These are phyloP conservation scores for Iris macrosiphon DNA, from an alignment of 106 monocot genomes.

Conservation along the genomic window DNA sequence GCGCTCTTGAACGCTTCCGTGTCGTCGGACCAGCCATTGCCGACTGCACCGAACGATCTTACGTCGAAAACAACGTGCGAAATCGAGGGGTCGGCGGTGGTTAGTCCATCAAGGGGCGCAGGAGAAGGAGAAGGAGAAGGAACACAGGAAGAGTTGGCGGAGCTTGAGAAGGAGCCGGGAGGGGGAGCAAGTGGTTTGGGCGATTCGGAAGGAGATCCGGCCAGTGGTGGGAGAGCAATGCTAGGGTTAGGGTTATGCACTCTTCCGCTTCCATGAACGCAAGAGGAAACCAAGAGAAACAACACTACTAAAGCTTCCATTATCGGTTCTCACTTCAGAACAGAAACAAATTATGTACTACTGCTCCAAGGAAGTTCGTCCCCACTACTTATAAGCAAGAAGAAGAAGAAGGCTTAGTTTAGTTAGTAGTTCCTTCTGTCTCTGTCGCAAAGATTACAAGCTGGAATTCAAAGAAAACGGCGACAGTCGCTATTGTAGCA, in stretches of 20 bases:
- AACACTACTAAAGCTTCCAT: conserved; percentile 13
- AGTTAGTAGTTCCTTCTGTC: no score
- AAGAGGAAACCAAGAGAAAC: conserved; percentile 13
- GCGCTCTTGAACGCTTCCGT: conserved; percentile 59
- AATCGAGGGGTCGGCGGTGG: not conserved
- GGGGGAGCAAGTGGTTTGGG: conserved; percentile 5
- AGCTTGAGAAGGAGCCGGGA: not conserved
- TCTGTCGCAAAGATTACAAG: no score
- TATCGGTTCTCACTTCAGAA: not conserved
- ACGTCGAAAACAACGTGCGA: conserved; percentile 41
- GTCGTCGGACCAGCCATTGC: conserved; percentile 59
- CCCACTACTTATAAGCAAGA: no score
- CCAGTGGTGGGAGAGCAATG: conserved; percentile 17
- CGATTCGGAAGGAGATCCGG: conserved; percentile 18
- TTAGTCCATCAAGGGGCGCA: not conserved
- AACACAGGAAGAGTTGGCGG: not conserved
- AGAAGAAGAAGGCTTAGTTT: no score
- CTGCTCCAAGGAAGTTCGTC: no score
- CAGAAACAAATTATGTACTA: not conserved
- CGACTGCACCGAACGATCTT: conserved; percentile 49
- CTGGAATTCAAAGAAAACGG: no score
- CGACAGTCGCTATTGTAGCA: no score
- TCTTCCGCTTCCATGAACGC: conserved; percentile 11
- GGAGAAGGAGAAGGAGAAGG: conserved; percentile 6
- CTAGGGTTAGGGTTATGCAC: conserved; percentile 1